Evolutionary conservation across 2,329 filamentous ascomycete genomes (phyloP).

Genomic region (Achaetomium macrosporum): DNA sequence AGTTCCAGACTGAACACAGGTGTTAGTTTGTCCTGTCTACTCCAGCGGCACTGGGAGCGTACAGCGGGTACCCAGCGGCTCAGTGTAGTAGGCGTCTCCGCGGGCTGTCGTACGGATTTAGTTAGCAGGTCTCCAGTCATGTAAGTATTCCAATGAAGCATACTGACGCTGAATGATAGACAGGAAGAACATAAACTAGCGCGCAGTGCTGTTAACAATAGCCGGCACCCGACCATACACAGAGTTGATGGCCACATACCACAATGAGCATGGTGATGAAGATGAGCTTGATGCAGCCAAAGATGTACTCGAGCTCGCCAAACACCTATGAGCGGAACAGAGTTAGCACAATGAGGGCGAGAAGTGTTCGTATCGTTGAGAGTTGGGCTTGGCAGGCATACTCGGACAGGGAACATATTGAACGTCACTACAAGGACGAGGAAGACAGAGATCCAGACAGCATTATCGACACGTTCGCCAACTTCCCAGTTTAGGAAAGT

Average conservation of each 20-base stretch:
- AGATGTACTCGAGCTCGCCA: conserved; percentile 36
- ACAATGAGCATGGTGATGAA: conserved; percentile 34
- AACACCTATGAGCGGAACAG: conserved; percentile 17
- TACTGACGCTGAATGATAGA: conserved; percentile 32
- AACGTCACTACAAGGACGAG: conserved; percentile 31
- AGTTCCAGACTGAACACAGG: conserved; percentile 16
- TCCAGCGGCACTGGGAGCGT: neutral
- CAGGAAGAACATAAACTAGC: conserved; percentile 32
- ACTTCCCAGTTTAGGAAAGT: conserved; percentile 31
- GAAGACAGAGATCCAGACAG: conserved; percentile 35
- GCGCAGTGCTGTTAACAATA: neutral
- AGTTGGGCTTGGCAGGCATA: conserved; percentile 15
- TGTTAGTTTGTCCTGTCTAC: neutral
- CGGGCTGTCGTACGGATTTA: conserved; percentile 25
- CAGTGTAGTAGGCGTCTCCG: conserved; percentile 32
- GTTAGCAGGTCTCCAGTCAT: neutral
- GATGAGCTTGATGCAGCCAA: conserved; percentile 33
- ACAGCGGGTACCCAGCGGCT: conserved; percentile 32
- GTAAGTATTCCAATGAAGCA: neutral
- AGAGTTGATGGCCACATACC: neutral
- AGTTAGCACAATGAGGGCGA: neutral
- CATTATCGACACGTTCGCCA: conserved; percentile 32
- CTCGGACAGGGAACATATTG: conserved; percentile 35
- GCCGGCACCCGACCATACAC: too few species aligned
- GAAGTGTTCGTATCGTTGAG: conserved; percentile 1